Evolutionary conservation across 257 asterid species (phyloP), one percentile per base, ranked within the genome.

Genomic region (Plectranthus barbatus): DNA sequence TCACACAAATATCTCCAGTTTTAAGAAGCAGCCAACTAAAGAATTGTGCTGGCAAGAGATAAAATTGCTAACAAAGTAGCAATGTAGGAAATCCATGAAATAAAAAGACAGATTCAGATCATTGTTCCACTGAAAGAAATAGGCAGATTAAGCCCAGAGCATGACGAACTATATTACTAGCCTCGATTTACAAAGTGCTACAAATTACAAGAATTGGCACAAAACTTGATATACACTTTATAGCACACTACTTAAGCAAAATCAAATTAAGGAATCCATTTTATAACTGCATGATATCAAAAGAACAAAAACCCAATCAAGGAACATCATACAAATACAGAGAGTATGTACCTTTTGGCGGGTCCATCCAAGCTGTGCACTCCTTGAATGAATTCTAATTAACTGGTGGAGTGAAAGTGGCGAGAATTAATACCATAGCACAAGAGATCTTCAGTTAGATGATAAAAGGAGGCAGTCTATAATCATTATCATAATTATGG

Each of bases 331-430:
- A 36, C 24, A 53, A 46, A 55, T 36, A 67, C 60, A 66, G 44
- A 15, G 48, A 45, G 34, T 62, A 69, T 83, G 72, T 80, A 86
- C 98, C 84, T 91, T 91, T 72, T 91, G 98, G 45, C 98, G 96
- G 67, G 98, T 88, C 95, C 98, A 91, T 47, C 88, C 81, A 52
- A 80, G 59, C 74, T 77, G 88, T 45, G 84, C 54, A 82, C 77
- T 86, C 74, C 96, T 87, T 68, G 88, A 81, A 78, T 88, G 96
- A 72, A 88, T 83, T 78, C 96, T 85, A 72, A 88, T 67, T 60
- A 91, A 71, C 88, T 83, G 80, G 61, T 57, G 59, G 17, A 77
- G 60, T 36, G 69, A 53, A 46, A 7, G 18, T 72, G 4, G 42
- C 21, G 60, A 44, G 53, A 53, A 61, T 42, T 50, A 61, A 49